Evolutionary conservation across 2,329 filamentous ascomycete genomes (phyloP).

Genomic region (Sporothrix inflata): DNA sequence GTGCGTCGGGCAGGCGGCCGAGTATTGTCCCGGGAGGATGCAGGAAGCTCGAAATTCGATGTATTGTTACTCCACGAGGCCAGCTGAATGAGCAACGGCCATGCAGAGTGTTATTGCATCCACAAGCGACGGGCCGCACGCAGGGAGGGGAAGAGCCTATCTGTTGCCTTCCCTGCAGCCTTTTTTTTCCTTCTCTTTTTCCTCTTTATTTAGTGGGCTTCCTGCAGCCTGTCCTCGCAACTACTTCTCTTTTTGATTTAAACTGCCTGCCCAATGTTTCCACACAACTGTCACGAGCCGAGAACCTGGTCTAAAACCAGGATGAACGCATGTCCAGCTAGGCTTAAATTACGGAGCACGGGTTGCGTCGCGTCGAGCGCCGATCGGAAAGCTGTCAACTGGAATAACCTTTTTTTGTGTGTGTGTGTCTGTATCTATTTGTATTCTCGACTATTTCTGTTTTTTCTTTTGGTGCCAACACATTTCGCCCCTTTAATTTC

Average conservation of each 20-base stretch:
- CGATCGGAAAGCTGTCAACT: neutral
- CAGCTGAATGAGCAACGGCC: neutral
- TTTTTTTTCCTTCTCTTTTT: neutral
- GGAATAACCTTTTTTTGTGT: neutral
- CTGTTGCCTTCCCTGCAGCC: no score
- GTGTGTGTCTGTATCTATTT: neutral
- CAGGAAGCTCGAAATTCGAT: neutral
- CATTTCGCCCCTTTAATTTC: neutral
- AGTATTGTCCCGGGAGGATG: neutral
- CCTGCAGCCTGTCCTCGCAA: neutral
- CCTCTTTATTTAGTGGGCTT: no score
- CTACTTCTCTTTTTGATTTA: neutral
- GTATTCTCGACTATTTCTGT: neutral
- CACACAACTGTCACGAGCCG: neutral
- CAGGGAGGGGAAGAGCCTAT: neutral
- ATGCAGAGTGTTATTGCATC: neutral
- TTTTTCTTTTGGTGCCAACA: neutral
- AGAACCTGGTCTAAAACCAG: neutral
- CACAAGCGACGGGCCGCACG: neutral
- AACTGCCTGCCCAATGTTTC: neutral
- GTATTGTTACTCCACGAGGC: neutral
- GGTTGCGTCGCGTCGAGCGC: neutral
- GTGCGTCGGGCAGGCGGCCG: slow-evolving; percentile 3
- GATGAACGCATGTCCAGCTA: neutral
- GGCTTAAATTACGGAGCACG: neutral